Evolutionary conservation across 345 rosid species (phyloP).

Genomic region (Gossypium anomalum): DNA sequence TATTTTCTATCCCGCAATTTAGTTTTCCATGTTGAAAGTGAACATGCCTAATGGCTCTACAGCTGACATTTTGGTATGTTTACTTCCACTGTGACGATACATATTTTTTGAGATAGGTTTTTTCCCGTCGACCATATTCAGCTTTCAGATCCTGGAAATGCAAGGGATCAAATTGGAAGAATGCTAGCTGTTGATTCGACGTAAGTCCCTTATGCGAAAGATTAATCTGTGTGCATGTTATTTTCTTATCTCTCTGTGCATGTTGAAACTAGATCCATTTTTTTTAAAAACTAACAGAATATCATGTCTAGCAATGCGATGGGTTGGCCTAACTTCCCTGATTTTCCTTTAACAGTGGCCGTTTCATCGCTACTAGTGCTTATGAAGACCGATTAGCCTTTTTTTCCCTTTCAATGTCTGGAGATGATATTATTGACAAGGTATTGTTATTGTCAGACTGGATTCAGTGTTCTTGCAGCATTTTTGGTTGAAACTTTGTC

Average conservation of each 20-base stretch:
- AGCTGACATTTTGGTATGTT: conserved; percentile 15
- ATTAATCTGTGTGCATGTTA: neutral
- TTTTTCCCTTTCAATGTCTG: conserved; percentile 68
- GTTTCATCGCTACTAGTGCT: conserved; percentile 74
- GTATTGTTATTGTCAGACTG: conserved; percentile 31
- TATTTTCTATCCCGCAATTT: conserved; percentile 12
- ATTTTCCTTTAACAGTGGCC: conserved; percentile 53
- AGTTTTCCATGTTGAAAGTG: conserved; percentile 14
- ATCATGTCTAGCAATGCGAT: neutral
- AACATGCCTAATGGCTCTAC: conserved; percentile 9
- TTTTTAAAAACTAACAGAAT: neutral
- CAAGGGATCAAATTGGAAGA: conserved; percentile 76
- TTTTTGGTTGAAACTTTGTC: neutral
- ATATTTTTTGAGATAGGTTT: conserved; percentile 57
- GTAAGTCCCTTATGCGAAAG: conserved; percentile 35
- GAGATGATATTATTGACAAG: conserved; percentile 66
- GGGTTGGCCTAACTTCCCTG: conserved; percentile 6
- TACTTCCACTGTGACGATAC: neutral
- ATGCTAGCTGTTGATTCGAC: conserved; percentile 79
- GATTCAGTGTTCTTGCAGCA: neutral
- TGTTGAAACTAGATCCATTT: neutral
- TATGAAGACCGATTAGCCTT: conserved; percentile 78
- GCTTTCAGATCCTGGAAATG: conserved; percentile 81
- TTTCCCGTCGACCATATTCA: conserved; percentile 75
- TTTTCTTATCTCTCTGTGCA: neutral